These are phyloP conservation scores for Cladorrhinum sp. DNA, from an alignment of 2,329 filamentous ascomycete species.

Conservation along the genomic window DNA sequence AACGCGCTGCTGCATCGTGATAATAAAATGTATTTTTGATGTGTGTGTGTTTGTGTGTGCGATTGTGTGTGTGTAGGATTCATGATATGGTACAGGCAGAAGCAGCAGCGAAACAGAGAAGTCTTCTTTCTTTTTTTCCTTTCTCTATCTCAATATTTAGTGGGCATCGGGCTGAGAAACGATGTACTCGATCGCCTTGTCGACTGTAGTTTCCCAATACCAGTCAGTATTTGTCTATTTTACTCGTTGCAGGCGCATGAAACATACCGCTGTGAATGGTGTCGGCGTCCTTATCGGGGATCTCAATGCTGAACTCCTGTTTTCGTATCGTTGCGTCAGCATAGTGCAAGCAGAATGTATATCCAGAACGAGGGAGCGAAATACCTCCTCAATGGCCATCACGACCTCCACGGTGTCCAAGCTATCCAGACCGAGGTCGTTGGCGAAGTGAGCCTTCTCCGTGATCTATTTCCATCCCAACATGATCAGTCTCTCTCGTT, in stretches of 20 bases:
- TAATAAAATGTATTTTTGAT: not conserved
- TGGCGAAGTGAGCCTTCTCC: constrained; percentile 82
- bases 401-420: constrained; percentile 99
- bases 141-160: constrained; percentile 38
- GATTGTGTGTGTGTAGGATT: not conserved
- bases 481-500: constrained; percentile 18
- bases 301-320: constrained; percentile 80
- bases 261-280: constrained; percentile 85
- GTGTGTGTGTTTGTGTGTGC: no score
- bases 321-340: constrained; percentile 17
- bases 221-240: no score
- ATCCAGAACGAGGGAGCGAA: no score
- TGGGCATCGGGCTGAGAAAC: constrained; percentile 86
- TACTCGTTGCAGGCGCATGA: no score
- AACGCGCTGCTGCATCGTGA: not conserved
- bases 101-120: not conserved
- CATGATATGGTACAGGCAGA: constrained; percentile 21
- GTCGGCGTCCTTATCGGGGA: constrained; percentile 95
- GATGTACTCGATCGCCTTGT: constrained; percentile 95
- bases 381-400: constrained; percentile 98
- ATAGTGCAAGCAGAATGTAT: not conserved
- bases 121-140: not conserved
- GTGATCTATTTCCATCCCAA: constrained; percentile 61
- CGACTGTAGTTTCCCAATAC: constrained; percentile 54
- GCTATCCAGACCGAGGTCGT: constrained; percentile 94